Evolutionary conservation across 208 protist species (phyloP).

Genomic region (Acanthamoeba healyi): DNA sequence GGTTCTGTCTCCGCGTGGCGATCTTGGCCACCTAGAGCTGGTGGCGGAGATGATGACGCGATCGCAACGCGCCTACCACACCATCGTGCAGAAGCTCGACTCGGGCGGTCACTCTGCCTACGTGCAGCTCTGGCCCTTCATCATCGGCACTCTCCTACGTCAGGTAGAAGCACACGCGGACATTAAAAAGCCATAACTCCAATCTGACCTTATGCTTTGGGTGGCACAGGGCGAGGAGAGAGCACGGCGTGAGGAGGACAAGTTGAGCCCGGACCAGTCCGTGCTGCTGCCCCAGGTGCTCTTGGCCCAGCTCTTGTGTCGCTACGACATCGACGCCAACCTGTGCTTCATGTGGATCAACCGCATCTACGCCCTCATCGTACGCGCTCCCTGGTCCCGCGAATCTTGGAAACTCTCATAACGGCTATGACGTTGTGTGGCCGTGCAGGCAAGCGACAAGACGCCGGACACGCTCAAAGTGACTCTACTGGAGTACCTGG

Average conservation of each 20-base stretch:
- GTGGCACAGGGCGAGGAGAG: background rate
- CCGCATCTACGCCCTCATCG: background rate
- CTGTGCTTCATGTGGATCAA: background rate
- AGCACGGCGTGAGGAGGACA: background rate
- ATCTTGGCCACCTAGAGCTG: background rate
- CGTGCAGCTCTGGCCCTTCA: constrained; percentile 28
- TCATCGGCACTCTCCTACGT: constrained; percentile 2
- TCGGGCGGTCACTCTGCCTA: background rate
- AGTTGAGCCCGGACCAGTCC: background rate
- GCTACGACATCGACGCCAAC: constrained; percentile 18
- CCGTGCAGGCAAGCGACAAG: background rate
- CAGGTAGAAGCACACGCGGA: background rate
- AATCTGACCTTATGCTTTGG: background rate
- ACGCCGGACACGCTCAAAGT: background rate
- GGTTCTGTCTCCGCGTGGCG: no score
- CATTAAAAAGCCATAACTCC: no score
- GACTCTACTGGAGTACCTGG: background rate
- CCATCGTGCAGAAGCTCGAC: background rate
- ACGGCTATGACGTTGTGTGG: background rate
- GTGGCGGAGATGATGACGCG: background rate
- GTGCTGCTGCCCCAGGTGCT: no score
- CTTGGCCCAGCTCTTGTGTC: background rate
- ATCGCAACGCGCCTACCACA: background rate
- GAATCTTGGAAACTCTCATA: background rate
- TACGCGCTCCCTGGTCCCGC: background rate